Evolutionary conservation across 169 alveolate species (phyloP).

Genomic region (Neospora caninum): DNA sequence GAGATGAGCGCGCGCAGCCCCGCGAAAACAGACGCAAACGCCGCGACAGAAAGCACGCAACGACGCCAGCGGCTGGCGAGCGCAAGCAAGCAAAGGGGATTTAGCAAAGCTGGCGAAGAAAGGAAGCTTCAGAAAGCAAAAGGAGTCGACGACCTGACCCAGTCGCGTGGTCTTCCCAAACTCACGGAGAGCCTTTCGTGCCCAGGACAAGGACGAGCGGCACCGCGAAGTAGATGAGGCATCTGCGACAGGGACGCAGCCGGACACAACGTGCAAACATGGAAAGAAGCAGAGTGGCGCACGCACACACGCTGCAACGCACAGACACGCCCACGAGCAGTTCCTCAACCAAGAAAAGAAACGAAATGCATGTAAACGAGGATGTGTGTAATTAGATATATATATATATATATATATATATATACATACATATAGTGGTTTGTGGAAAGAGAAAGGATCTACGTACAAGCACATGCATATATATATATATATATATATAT

Average conservation of each 20-base stretch:
- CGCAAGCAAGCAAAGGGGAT: too few relatives aligned
- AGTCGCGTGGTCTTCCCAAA: too few relatives aligned
- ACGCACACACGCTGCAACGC: too few relatives aligned
- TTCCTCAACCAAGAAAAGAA: too few relatives aligned
- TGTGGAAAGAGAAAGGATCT: neutral
- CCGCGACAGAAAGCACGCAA: too few relatives aligned
- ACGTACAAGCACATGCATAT: neutral
- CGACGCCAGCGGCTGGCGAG: too few relatives aligned
- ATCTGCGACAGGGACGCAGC: neutral
- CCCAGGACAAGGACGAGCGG: neutral
- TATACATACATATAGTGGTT: neutral
- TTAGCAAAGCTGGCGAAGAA: neutral
- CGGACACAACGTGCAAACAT: too few relatives aligned
- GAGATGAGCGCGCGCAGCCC: too few relatives aligned
- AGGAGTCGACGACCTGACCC: neutral
- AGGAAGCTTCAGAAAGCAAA: neutral
- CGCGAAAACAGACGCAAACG: too few relatives aligned
- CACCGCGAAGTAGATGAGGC: neutral
- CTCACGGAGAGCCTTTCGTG: neutral
- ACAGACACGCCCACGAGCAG: neutral
- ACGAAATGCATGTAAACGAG: neutral
- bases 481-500: neutral
- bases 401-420: neutral
- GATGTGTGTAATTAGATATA: neutral
- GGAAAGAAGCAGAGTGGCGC: neutral